Percentiles rank a stretch among this genome's conserved stretches.
phyloP scores from a whole-genome alignment of 2,329 filamentous ascomycete species.

The Parastagonospora avenae region DNA sequence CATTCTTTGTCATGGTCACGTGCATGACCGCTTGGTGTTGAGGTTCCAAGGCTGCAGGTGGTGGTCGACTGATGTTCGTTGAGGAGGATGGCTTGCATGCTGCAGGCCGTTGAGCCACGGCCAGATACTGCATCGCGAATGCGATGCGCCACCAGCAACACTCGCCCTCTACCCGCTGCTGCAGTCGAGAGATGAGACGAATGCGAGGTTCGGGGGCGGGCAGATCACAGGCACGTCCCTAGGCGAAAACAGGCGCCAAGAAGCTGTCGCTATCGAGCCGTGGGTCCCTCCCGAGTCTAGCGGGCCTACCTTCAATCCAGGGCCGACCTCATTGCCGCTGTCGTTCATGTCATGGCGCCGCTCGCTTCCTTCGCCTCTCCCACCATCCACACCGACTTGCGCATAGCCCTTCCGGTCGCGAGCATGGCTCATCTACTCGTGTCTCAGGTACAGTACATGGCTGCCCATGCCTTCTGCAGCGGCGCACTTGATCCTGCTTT shows the following conservation, averaged over 20 bases:
- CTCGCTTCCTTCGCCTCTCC: slow-evolving; percentile 16
- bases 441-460: slow-evolving; percentile 13
- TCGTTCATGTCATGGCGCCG: slow-evolving; percentile 6
- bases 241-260: slow-evolving; percentile 14
- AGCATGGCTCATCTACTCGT: background rate
- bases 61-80: slow-evolving; percentile 2
- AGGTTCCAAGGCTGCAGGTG: no score
- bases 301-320: slow-evolving; percentile 5
- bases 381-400: background rate
- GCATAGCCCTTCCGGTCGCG: no score
- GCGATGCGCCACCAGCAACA: slow-evolving; percentile 18
- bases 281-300: slow-evolving; percentile 23
- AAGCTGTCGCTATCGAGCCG: slow-evolving; percentile 24
- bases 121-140: background rate
- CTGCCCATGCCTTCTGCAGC: slow-evolving; percentile 23
- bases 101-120: slow-evolving; percentile 3
- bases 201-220: slow-evolving; percentile 30
- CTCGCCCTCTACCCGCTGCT: slow-evolving; percentile 22
- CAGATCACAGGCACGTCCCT: slow-evolving; percentile 24
- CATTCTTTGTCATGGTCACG: slow-evolving; percentile 16
- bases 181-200: slow-evolving; percentile 34
- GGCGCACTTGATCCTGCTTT: no score
- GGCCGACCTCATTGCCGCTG: slow-evolving; percentile 8
- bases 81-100: slow-evolving; percentile 9
- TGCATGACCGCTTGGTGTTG: slow-evolving; percentile 10